Base-by-base conservation (phyloP, 2,329 filamentous ascomycete species). In the Cercospora brassicicola region DNA sequence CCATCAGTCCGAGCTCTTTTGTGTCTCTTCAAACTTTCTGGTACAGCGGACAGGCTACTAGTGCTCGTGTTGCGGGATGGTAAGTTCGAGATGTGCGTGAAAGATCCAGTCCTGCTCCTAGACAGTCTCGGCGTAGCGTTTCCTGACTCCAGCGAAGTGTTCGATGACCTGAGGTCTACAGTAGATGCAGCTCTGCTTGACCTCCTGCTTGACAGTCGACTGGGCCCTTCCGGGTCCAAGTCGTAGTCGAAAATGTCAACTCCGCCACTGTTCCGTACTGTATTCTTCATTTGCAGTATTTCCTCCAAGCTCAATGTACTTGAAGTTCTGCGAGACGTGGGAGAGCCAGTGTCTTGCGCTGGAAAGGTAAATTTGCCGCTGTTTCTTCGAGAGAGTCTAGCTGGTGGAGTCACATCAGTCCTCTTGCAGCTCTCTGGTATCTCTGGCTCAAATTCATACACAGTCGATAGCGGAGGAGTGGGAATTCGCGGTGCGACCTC, bases 181-280 rank as follows among this genome's bases (percentile, higher is more conserved):
- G 61, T 39, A n/a, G 61, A 63, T 23, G 48, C 51, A 28, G 48
- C 45, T 45, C 57, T 39, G 33, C 62, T 59, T 4, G 63, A 60
- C 23, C 59, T 48, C n/a, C 66, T 61, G 59, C 62, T 65, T 13
- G 62, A 62, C 4, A 68, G 30, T 15, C 62, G 62, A 48, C 66
- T 68, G n/a, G 66, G 56, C 9, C 66, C 66, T 8, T 68, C 62
- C 1, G 48, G 48, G 13, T 39, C 42, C 20, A 64, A 10, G 15
- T 64, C 51, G 20, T 67, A 33, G 31, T n/a, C 28, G 53, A 45
- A 57, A 55, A 30, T 23, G n/a, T 64, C 39, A 6, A 42, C 23
- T 8, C 20, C 28, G 31, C 18, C 45, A 15, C 30, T 30, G 13
- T 59, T 20, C 28, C 48, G 53, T 13, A 67, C 42, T 23, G 56